Evolutionary conservation across 2,329 filamentous ascomycete genomes (phyloP), one percentile per base, ranked within the genome.

Genomic region (Aspergillus sp.): DNA sequence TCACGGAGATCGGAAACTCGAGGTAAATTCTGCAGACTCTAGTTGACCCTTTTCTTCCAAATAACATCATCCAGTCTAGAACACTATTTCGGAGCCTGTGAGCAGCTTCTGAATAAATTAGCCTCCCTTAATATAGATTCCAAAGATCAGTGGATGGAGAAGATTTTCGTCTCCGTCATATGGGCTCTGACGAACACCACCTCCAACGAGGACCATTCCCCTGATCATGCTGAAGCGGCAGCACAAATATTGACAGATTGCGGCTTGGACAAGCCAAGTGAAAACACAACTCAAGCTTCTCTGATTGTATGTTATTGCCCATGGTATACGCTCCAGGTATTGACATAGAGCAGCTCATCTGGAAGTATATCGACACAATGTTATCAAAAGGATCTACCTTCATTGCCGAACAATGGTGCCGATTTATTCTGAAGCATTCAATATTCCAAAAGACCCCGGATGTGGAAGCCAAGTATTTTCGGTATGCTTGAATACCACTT

Each of bases 341-440:
- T 61, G 11, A 61, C 40, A 41, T 6, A 33, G 3, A 39, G 2
- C 19, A 93, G 89, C 73, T 96, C 3, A 76, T 96, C 3, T 97
- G 92, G 91, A 95, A 91, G 73, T 84, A 82, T 25, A 79, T 90
- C n/a, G 89, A 92, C 52, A 73, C 79, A 1, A 78, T 79, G 14
- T 85, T 84, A 60, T 75, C 74, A 1, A 79, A 83, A 33, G 77
- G 80, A 2, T 75, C 85, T 15, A 83, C 82, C 55, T 76, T 80
- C 2, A 63, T 78, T 14, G 83, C 88, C 1, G 83, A 88, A 61
- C 74, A 78, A 51, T 97, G 91, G 91, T 96, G 90, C 65, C 79
- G 73, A 7, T 70, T 91, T 17, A 87, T 89, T 0, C 77, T 66
- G 3, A 52, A 89, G 12, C 87, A 92, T 66, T 70, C 77, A 0